A percentile compares a stretch with the other conserved stretches of the same genome.
Evolutionary conservation across 164 flowering plant genomes (phyloP).

Genomic region (Houttuynia cordata): DNA sequence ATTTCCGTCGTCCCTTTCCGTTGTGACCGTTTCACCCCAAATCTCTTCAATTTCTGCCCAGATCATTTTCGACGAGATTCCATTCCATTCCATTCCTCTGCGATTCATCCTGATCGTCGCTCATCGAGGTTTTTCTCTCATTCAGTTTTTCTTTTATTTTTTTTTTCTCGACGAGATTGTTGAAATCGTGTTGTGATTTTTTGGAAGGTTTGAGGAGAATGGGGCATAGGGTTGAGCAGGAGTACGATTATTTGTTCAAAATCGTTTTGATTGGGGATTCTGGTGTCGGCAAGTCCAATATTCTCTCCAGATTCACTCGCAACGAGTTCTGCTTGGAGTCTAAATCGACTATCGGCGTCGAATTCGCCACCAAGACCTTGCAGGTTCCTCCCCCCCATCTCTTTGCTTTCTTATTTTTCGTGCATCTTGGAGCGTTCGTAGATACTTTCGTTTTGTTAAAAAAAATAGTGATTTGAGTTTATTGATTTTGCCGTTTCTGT

Average conservation of each 20-base stretch:
- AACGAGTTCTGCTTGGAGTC: constrained; percentile 80
- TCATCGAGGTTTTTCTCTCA: too few relatives aligned
- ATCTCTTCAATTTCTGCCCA: too few relatives aligned
- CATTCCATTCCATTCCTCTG: too few relatives aligned
- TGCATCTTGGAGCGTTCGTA: background rate
- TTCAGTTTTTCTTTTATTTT: too few relatives aligned
- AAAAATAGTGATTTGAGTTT: too few relatives aligned
- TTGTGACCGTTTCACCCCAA: too few relatives aligned
- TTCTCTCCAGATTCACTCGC: constrained; percentile 63
- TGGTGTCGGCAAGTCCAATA: constrained; percentile 78
- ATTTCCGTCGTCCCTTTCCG: too few relatives aligned
- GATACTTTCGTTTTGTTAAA: too few relatives aligned
- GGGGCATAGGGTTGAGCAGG: constrained; percentile 66
- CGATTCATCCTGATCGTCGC: too few relatives aligned
- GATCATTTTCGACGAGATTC: too few relatives aligned
- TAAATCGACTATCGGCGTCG: constrained; percentile 84
- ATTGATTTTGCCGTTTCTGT: background rate
- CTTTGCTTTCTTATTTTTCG: background rate
- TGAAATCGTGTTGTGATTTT: background rate
- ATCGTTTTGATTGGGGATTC: constrained; percentile 77
- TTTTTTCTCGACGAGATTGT: too few relatives aligned
- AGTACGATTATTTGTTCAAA: constrained; percentile 72
- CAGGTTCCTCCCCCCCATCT: constrained; percentile 27
- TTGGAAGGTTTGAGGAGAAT: constrained; percentile 5
- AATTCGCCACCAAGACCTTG: constrained; percentile 66